Evolutionary conservation across 768 basidiomycete genomes (phyloP).

Genomic region (Amanita pallidorosea): DNA sequence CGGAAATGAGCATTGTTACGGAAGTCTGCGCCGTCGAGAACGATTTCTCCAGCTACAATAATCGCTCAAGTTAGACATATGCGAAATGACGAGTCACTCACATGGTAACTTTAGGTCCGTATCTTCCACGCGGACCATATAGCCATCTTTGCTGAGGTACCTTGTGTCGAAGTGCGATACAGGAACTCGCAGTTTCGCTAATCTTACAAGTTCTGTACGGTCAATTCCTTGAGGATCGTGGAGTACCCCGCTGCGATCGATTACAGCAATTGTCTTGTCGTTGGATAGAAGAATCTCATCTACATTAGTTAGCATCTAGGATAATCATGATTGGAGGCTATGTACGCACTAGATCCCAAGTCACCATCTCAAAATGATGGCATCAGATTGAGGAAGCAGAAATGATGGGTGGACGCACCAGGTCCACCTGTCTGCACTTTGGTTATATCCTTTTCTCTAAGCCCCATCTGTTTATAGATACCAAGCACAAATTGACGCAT

Average conservation of each 20-base stretch:
- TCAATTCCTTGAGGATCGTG: constrained; percentile 88
- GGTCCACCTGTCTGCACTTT: constrained; percentile 97
- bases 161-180: constrained; percentile 71
- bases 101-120: constrained; percentile 88
- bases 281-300: constrained; percentile 92
- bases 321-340: not conserved
- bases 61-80: not conserved
- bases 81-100: constrained; percentile 27
- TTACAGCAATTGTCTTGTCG: constrained; percentile 93
- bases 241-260: constrained; percentile 94
- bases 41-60: constrained; percentile 73
- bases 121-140: constrained; percentile 87
- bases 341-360: constrained; percentile 79
- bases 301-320: constrained; percentile 16
- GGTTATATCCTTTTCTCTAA: constrained; percentile 91
- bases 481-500: constrained; percentile 93
- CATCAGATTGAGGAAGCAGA: not conserved
- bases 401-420: constrained; percentile 25
- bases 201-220: constrained; percentile 77
- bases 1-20: constrained; percentile 90
- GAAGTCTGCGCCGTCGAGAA: constrained; percentile 94
- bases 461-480: constrained; percentile 87
- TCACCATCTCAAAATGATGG: constrained; percentile 60
- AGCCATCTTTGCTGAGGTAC: constrained; percentile 90
- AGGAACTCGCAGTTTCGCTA: constrained; percentile 79